Evolutionary conservation across 2,329 filamentous ascomycete species (phyloP).

Genomic region (Colletotrichum agaves): DNA sequence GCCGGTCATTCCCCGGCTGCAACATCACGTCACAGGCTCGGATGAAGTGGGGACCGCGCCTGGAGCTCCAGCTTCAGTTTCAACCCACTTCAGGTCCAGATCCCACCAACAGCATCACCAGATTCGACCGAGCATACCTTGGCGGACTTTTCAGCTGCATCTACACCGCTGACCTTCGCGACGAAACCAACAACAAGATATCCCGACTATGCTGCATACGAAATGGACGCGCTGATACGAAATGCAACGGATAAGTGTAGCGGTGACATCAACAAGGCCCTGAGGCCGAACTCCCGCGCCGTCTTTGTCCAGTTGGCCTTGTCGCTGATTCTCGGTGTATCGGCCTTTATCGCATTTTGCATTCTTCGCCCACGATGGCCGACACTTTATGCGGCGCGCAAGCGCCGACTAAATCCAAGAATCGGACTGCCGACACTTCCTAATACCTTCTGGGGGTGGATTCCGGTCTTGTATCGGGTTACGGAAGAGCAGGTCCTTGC

Average conservation of each 20-base stretch:
- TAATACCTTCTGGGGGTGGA: constrained; percentile 91
- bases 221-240: constrained; percentile 29
- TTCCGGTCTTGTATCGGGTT: constrained; percentile 84
- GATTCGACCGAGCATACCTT: neutral
- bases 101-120: constrained; percentile 18
- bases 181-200: neutral
- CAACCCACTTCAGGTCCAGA: constrained; percentile 1
- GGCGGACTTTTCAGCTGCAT: neutral
- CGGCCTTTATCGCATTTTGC: constrained; percentile 81
- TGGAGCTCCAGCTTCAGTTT: constrained; percentile 18
- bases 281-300: constrained; percentile 42
- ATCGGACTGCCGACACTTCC: constrained; percentile 80
- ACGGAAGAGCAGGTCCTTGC: constrained; percentile 90
- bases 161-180: neutral
- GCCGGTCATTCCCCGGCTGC: constrained; percentile 11
- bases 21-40: constrained; percentile 37
- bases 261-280: constrained; percentile 38
- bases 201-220: constrained; percentile 14
- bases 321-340: constrained; percentile 75
- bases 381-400: constrained; percentile 87
- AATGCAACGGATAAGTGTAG: constrained; percentile 40
- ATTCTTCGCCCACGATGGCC: constrained; percentile 92
- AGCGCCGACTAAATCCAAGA: constrained; percentile 72
- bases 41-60: constrained; percentile 31
- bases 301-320: constrained; percentile 75